Conservation (phyloP, 805 yeast genomes). For the Ogataea ganodermae region DNA sequence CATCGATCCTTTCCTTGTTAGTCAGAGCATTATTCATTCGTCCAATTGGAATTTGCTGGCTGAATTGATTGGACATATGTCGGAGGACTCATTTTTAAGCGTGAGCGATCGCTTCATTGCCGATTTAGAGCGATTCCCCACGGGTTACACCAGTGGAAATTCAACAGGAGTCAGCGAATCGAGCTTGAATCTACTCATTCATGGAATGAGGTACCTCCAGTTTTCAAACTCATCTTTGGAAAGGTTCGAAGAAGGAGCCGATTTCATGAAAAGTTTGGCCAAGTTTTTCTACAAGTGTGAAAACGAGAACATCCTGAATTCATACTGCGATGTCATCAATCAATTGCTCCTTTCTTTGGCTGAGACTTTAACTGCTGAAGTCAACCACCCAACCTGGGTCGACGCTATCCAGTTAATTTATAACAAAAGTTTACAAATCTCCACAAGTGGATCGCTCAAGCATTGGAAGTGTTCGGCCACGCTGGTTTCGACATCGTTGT, state of each 20-base stretch:
- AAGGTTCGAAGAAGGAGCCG: conserved; percentile 89
- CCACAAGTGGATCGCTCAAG: conserved; percentile 44
- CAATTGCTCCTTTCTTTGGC: conserved; percentile 80
- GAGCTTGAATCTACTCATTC: conserved; percentile 69
- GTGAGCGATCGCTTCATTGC: conserved; percentile 94
- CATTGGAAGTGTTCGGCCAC: conserved; percentile 71
- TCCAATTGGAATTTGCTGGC: conserved; percentile 96
- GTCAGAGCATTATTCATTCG: conserved; percentile 73
- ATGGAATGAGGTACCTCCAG: conserved; percentile 87
- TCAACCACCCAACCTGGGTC: conserved; percentile 94
- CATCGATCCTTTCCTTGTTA: conserved; percentile 74
- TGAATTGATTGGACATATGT: conserved; percentile 86
- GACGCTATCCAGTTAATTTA: conserved; percentile 71
- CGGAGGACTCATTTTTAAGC: conserved; percentile 75
- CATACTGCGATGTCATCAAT: conserved; percentile 84
- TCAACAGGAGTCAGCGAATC: conserved; percentile 38
- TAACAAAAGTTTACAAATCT: conserved; percentile 45
- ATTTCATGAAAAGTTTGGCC: conserved; percentile 79
- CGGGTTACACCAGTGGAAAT: conserved; percentile 40
- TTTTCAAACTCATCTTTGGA: conserved; percentile 86
- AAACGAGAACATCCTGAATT: conserved; percentile 64
- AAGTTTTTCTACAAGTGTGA: conserved; percentile 74
- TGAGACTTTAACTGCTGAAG: conserved; percentile 86
- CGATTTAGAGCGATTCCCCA: conserved; percentile 82
- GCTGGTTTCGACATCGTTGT: conserved; percentile 68